Evolutionary conservation across 148 eudicot genomes (phyloP).

Genomic region (Spergularia marina): DNA sequence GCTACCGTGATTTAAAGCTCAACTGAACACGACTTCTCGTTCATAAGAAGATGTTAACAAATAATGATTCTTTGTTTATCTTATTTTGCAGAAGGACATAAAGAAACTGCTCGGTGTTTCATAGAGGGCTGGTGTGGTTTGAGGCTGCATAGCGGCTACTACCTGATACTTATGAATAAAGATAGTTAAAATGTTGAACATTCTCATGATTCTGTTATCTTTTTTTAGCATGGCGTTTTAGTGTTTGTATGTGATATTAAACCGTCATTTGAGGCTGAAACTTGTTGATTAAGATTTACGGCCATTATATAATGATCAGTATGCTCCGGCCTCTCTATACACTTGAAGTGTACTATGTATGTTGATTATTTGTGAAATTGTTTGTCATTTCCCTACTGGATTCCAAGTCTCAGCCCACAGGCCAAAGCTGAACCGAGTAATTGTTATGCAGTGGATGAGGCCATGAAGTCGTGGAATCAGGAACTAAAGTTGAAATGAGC

Average conservation of each 20-base stretch:
- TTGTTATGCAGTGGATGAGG: too few species aligned
- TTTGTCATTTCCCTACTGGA: too few species aligned
- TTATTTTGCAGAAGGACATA: slow-evolving; percentile 61
- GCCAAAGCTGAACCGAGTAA: too few species aligned
- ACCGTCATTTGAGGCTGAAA: neutral
- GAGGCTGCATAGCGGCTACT: slow-evolving; percentile 5
- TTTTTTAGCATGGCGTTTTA: neutral
- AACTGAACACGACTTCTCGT: neutral
- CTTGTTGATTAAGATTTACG: neutral
- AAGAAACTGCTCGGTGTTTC: slow-evolving; percentile 59
- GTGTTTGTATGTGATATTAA: neutral
- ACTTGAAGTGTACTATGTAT: neutral
- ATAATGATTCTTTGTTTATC: neutral
- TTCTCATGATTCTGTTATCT: neutral
- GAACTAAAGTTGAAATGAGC: too few species aligned
- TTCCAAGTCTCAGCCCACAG: too few species aligned
- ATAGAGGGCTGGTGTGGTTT: neutral
- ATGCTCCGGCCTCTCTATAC: neutral
- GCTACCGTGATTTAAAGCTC: neutral
- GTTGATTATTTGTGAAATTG: too few species aligned
- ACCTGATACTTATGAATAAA: slow-evolving; percentile 25
- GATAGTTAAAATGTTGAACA: neutral
- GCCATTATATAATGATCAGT: neutral
- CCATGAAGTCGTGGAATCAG: too few species aligned
- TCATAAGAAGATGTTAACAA: neutral